Base-by-base conservation (phyloP, 768 basidiomycete species). In the Suillus luteus region DNA sequence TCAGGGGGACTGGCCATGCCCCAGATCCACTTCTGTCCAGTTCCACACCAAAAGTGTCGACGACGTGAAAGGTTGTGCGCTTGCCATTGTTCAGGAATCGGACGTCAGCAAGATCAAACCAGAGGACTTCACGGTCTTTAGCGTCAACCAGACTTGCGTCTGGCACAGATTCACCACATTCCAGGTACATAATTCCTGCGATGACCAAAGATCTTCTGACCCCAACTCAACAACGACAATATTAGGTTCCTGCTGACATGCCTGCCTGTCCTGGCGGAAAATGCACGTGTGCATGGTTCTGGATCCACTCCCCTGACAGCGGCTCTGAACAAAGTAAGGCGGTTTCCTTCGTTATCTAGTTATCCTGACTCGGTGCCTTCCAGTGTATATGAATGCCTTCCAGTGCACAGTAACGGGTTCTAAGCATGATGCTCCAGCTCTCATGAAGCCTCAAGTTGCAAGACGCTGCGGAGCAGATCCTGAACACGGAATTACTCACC, bases 271-370 rank as follows among this genome's bases (percentile, higher is more conserved):
- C 80, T 3, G 61, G 74, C 5, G 80, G 72, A 15, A 76, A 73
- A n/a, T 84, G 82, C 69, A 71, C 75, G 61, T 83, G 83, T 70
- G 74, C 80, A 27, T 81, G 73, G 74, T 72, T 72, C 71, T 81
- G 80, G 81, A 75, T 77, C 10, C 79, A 81, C 65, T 68, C 64
- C 19, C 67, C 69, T 4, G 74, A 78, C 46, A 76, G 73, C 27
- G 78, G 78, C 22, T 55, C 72, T 27, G 74, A 75, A 64, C 77
- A 79, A 65, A 77, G 78, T 79, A 44, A 40, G 74, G 70, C 33
- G 10, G 24, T 12, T 55, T 44, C 43, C 43, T 44, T 46, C 52
- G 41, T 22, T 43, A 14, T 27, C 40, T 8, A 35, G 38, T 8
- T 11, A 22, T 54, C 51, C 31, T 51, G 59, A 14, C 37, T 46